Conservation (phyloP, 805 yeast species). For the Candida arabinofermentans region DNA sequence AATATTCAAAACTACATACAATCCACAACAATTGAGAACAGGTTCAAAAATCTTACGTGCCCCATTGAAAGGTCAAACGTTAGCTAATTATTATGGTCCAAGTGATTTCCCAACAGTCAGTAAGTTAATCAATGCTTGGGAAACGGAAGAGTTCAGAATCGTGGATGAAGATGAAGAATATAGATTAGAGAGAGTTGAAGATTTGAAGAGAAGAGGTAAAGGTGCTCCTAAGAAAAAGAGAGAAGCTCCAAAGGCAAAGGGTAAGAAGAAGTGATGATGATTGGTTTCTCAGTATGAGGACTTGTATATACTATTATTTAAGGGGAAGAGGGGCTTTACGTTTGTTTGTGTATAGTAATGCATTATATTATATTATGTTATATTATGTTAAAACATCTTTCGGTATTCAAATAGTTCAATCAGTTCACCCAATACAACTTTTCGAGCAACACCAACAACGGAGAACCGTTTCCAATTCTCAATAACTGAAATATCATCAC, state of each 20-base stretch:
- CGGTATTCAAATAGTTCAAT: constrained; percentile 29
- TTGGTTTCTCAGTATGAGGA: neutral
- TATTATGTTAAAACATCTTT: constrained; percentile 24
- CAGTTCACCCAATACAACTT: constrained; percentile 27
- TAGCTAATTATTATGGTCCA: constrained; percentile 71
- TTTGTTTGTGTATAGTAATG: neutral
- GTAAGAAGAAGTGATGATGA: constrained; percentile 32
- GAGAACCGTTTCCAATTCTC: constrained; percentile 27
- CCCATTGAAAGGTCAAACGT: constrained; percentile 69
- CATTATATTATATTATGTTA: neutral
- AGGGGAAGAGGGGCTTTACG: neutral
- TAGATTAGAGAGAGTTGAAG: constrained; percentile 59
- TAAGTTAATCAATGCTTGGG: constrained; percentile 23
- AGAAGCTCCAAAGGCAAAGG: constrained; percentile 34
- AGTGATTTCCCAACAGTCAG: constrained; percentile 61
- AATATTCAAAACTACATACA: constrained; percentile 67
- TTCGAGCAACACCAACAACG: constrained; percentile 15
- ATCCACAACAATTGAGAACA: constrained; percentile 61
- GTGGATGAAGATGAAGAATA: constrained; percentile 67
- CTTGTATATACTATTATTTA: neutral
- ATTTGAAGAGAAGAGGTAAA: constrained; percentile 79
- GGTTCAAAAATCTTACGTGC: constrained; percentile 68
- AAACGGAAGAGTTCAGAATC: constrained; percentile 35
- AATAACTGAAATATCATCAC: constrained; percentile 8
- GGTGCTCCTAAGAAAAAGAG: constrained; percentile 81